Evolutionary conservation across 345 rosid species (phyloP).

Genomic region (Tarenaya hassleriana): DNA sequence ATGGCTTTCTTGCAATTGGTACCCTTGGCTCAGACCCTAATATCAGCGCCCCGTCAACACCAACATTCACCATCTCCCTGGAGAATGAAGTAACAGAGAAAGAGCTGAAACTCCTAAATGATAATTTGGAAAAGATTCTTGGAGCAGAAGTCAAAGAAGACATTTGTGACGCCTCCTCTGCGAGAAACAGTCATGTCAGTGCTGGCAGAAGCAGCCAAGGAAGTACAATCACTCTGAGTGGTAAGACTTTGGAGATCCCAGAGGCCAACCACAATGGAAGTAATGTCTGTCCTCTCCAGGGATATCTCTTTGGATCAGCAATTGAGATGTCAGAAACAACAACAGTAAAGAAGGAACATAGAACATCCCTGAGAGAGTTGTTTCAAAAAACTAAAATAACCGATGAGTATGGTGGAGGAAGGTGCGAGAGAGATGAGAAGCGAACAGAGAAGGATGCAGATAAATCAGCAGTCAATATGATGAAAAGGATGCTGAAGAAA

Average conservation of each 20-base stretch:
- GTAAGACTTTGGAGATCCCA: constrained; percentile 50
- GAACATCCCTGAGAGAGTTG: constrained; percentile 75
- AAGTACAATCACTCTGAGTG: constrained; percentile 63
- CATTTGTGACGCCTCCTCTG: constrained; percentile 46
- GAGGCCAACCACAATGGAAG: constrained; percentile 45
- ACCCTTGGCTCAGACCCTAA: constrained; percentile 59
- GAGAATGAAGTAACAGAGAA: constrained; percentile 58
- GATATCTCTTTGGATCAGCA: constrained; percentile 66
- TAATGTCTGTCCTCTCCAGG: constrained; percentile 65
- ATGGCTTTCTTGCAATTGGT: constrained; percentile 78
- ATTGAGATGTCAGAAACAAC: constrained; percentile 56
- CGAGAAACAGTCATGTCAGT: constrained; percentile 66
- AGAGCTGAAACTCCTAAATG: constrained; percentile 59
- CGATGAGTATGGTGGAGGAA: constrained; percentile 38
- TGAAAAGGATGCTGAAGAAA: constrained; percentile 61
- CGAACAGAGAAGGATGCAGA: constrained; percentile 29
- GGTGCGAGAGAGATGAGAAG: constrained; percentile 40
- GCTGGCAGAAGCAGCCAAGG: constrained; percentile 72
- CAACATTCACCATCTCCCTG: constrained; percentile 61
- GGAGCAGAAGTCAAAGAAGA: constrained; percentile 61
- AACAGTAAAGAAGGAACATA: constrained; percentile 51
- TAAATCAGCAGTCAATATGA: constrained; percentile 44
- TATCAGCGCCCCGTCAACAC: constrained; percentile 48
- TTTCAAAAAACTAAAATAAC: constrained; percentile 56
- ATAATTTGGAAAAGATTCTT: constrained; percentile 68